phyloP scores from a whole-genome alignment of 1,139 yeast genomes.

The Kodamaea ohmeri region DNA sequence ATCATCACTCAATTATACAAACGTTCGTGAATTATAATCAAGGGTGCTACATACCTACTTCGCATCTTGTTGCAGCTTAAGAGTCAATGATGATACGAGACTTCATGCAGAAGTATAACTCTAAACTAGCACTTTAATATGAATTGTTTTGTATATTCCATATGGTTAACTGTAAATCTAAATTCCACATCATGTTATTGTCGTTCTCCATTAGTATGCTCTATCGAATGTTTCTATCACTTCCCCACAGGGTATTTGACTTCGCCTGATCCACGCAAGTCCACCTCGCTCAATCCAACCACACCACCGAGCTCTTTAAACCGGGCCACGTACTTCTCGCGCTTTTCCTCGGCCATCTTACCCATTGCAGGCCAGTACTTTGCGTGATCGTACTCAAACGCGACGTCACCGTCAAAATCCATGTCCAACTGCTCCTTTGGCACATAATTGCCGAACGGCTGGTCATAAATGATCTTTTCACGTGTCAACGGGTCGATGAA shows the following conservation, averaged over 20 bases:
- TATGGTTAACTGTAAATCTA: too few species aligned
- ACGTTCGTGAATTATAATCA: too few species aligned
- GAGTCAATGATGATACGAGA: too few species aligned
- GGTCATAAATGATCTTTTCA: conserved; percentile 86
- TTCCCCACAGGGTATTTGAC: conserved; percentile 7
- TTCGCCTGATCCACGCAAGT: conserved; percentile 55
- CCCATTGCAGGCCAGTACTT: conserved; percentile 76
- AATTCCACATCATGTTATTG: too few species aligned
- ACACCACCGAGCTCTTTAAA: conserved; percentile 64
- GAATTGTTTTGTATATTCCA: too few species aligned
- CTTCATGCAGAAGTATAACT: too few species aligned
- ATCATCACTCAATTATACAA: too few species aligned
- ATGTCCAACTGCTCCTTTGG: conserved; percentile 78
- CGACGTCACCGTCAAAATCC: conserved; percentile 79
- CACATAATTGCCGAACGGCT: conserved; percentile 80
- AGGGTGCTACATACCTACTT: too few species aligned
- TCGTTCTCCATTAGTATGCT: background rate
- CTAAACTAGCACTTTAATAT: too few species aligned
- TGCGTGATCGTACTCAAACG: conserved; percentile 77
- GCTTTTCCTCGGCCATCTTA: conserved; percentile 55
- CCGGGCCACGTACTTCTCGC: conserved; percentile 54
- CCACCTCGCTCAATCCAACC: conserved; percentile 81
- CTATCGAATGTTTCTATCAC: background rate
- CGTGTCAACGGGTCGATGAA: conserved; percentile 93
- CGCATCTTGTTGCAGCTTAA: too few species aligned